Evolutionary conservation across 2,329 filamentous ascomycete genomes (phyloP), one percentile per base, ranked within the genome.

Genomic region (Diaporthe citrichinensis): DNA sequence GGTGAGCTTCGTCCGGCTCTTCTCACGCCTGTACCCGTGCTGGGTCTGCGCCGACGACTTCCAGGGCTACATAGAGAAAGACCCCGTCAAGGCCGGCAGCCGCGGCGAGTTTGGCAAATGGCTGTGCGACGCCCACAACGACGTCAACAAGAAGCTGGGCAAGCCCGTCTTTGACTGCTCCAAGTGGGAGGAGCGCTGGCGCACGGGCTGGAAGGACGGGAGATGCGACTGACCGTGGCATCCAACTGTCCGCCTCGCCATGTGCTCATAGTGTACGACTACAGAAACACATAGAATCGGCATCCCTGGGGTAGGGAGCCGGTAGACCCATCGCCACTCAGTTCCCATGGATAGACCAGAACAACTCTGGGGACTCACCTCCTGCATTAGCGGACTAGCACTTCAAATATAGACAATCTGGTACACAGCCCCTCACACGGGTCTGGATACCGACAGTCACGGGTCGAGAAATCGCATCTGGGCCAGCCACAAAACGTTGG

Each of bases 11-110:
- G 89, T 99, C 80, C 86, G 87, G 34, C 88, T 95, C 2, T 98
- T 99, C 83, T 92, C 94, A 36, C 94, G 93, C 79, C 85, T 98
- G 28, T 99, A 99, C 82, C 97, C 97, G 5, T 99, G 97, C 87
- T 98, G 96, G 95, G 91, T 94, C 4, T 99, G 97, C 84, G 97
- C 96, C 46, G 94, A 96, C 76, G 96, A 98, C 82, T 98, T 99
- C 84, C 93, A 93, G 83, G 83, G 83, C 0, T 98, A 96, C 89
- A 93, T 98, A 87, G 88, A 87, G 77, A 89, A 90, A 77, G 94
- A 96, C 78, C 90, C 91, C 81, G 92, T 96, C 53, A 83, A 84
- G 77, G 86, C 90, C 12, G 86, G 85, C 53, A 90, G 88, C 78
- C 85, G 91, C 51, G 90, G 92, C 74, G 93, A 95, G 79, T 95